A percentile compares a stretch with the other conserved stretches of the same genome.
These are phyloP conservation scores for Santalum album DNA, from an alignment of 164 flowering plant species.

Conservation along the genomic window DNA sequence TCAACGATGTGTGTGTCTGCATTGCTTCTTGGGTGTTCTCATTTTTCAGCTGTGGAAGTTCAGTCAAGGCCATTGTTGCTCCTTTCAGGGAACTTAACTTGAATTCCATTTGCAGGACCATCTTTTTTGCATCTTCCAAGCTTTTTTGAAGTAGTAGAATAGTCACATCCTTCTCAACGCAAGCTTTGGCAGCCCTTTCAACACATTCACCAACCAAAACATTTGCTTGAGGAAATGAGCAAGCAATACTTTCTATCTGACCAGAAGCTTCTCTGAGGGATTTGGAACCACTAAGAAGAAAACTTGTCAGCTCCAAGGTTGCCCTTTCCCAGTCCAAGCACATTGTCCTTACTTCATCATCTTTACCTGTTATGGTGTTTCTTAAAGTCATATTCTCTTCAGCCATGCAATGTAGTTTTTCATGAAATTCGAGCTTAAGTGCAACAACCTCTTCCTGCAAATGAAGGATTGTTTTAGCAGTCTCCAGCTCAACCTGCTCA, in stretches of 20 bases:
- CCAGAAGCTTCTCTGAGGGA: slow-evolving; percentile 58
- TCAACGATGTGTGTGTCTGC: slow-evolving; percentile 18
- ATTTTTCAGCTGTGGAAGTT: slow-evolving; percentile 29
- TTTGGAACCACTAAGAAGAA: slow-evolving; percentile 60
- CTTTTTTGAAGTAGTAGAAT: slow-evolving; percentile 39
- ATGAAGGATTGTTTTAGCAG: slow-evolving; percentile 46
- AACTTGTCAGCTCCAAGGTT: slow-evolving; percentile 49
- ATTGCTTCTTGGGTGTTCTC: slow-evolving; percentile 21
- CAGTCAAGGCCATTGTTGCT: slow-evolving; percentile 61
- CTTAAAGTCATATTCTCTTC: slow-evolving; percentile 44
- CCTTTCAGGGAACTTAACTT: slow-evolving; percentile 57
- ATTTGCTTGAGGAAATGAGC: slow-evolving; percentile 47
- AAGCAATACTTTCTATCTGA: slow-evolving; percentile 47
- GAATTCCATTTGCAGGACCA: slow-evolving; percentile 42
- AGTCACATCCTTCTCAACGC: slow-evolving; percentile 55
- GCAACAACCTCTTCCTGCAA: slow-evolving; percentile 62
- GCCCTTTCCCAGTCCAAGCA: slow-evolving; percentile 70
- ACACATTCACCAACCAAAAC: slow-evolving; percentile 44
- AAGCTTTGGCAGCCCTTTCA: slow-evolving; percentile 45
- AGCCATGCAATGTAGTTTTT: slow-evolving; percentile 24
- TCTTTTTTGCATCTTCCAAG: slow-evolving; percentile 55
- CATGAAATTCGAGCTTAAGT: slow-evolving; percentile 47
- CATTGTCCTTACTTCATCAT: slow-evolving; percentile 31
- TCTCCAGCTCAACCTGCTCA: slow-evolving; percentile 63
- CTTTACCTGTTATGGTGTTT: slow-evolving; percentile 35